Base-by-base conservation (phyloP, 306 rosid species). In the Cicer judaicum region DNA sequence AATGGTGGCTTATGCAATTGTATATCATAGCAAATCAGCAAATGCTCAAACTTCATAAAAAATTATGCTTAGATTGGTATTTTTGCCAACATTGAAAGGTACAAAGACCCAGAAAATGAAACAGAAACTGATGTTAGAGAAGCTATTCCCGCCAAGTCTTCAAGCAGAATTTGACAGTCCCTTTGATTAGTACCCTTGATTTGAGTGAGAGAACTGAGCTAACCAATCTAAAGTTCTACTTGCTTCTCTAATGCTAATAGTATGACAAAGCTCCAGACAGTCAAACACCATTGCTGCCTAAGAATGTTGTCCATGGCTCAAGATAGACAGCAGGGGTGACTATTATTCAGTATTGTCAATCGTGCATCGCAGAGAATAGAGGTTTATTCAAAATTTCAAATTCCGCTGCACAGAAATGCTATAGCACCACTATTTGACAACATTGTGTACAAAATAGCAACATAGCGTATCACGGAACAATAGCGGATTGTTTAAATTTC, bases 171-270 rank as follows among this genome's bases (percentile, higher is more conserved):
- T 63, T 62, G 41, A 62, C 15, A 41, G 47, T 57, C 57, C 60
- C 67, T 24, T 71, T 19, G 72, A 16, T 29, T 10, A 38, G n/a
- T 59, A 19, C 46, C 66, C 39, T 47, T 29, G 41, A 24, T 44
- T 44, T 4, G 7, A 4, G 53, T 15, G 39, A 43, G 36, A 75
- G 50, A 68, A 44, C 42, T 34, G 68, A 59, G 15, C 38, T 36
- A 47, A 18, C 34, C 63, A 57, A 53, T 42, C 73, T 42, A 34
- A 36, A 42, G 57, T n/a, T 54, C 74, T 65, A 41, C 7, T 54
- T 42, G 55, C 14, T 55, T 57, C 74, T 44, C 39, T 38, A 67
- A 42, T n/a, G 62, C 56, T 46, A 76, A 55, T 14, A 70, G 76
- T 39, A 60, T 49, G 43, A 70, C 14, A 9, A 9, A 60, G 69